phyloP scores from a whole-genome alignment of 1,284 basidiomycete genomes.

The Apiotrichum domesticum region DNA sequence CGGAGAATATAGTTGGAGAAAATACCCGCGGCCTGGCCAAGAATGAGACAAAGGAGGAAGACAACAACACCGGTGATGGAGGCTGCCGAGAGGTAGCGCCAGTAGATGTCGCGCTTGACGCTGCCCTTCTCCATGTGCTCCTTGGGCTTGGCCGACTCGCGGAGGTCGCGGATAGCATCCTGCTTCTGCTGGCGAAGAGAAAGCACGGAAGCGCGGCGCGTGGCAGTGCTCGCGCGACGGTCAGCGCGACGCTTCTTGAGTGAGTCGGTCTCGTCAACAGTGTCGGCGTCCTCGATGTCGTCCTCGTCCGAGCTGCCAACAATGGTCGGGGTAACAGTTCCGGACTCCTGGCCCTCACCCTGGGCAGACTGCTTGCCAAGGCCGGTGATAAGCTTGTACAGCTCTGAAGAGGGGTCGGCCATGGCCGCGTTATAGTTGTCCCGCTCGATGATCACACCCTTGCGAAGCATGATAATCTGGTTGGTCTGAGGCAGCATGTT shows the following conservation, averaged over 20 bases:
- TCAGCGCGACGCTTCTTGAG: conserved; percentile 28
- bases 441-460: conserved; percentile 75
- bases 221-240: conserved; percentile 33
- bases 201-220: conserved; percentile 41
- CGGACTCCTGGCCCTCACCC: conserved; percentile 48
- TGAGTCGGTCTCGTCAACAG: conserved; percentile 28
- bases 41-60: conserved; percentile 58
- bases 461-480: conserved; percentile 69
- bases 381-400: conserved; percentile 67
- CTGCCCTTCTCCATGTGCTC: conserved; percentile 77
- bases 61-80: conserved; percentile 63
- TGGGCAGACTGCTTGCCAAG: conserved; percentile 50
- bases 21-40: conserved; percentile 49
- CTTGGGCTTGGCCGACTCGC: conserved; percentile 52
- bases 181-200: conserved; percentile 43
- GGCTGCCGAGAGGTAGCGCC: conserved; percentile 70
- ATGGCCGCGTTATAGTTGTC: conserved; percentile 65
- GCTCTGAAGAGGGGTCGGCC: conserved; percentile 60
- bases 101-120: conserved; percentile 72
- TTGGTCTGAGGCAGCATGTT: conserved; percentile 77
- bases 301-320: conserved; percentile 28
- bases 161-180: conserved; percentile 44
- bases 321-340: conserved; percentile 44
- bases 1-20: conserved; percentile 65
- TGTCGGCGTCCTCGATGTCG: conserved; percentile 26